phyloP scores from a whole-genome alignment of 1,284 basidiomycete species.

The Pterula multifida region DNA sequence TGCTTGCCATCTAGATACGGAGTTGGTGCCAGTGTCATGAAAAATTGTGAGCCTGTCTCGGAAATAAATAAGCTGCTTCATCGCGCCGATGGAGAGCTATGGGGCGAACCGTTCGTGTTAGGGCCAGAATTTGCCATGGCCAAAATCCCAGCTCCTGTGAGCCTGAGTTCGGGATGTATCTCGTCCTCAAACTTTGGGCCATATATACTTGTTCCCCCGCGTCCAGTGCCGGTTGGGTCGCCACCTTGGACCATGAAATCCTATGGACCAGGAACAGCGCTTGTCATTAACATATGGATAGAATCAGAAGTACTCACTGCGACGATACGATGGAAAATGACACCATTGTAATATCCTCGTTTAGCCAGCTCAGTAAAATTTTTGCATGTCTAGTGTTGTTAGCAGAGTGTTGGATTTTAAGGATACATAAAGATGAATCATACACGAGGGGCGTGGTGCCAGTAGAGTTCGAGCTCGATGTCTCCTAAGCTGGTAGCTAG shows the following conservation, averaged over 20 bases:
- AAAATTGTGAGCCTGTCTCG: conserved; percentile 80
- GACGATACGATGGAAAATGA: conserved; percentile 84
- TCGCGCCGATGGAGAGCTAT: conserved; percentile 1
- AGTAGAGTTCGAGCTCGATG: conserved; percentile 82
- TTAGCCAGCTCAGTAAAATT: conserved; percentile 85
- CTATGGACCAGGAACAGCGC: conserved; percentile 23
- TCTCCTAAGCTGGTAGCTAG: conserved; percentile 85
- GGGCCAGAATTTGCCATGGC: conserved; percentile 96
- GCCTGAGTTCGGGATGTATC: conserved; percentile 77
- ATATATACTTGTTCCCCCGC: conserved; percentile 89
- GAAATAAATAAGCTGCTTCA: not conserved
- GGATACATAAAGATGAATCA: conserved; percentile 12
- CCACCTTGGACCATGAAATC: conserved; percentile 96
- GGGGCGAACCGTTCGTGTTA: conserved; percentile 72
- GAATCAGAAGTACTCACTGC: conserved; percentile 36
- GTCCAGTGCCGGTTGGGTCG: conserved; percentile 90
- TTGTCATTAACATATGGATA: not conserved
- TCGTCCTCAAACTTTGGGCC: conserved; percentile 88
- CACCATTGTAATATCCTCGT: conserved; percentile 77
- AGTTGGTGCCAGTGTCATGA: conserved; percentile 81
- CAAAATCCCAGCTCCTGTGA: conserved; percentile 92
- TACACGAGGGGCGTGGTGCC: conserved; percentile 82
- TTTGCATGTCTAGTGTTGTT: conserved; percentile 79
- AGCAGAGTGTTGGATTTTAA: conserved; percentile 9
- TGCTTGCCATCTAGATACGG: conserved; percentile 91